phyloP scores from a whole-genome alignment of 1,284 basidiomycete genomes.

The Rhodotorula mucilaginosa region DNA sequence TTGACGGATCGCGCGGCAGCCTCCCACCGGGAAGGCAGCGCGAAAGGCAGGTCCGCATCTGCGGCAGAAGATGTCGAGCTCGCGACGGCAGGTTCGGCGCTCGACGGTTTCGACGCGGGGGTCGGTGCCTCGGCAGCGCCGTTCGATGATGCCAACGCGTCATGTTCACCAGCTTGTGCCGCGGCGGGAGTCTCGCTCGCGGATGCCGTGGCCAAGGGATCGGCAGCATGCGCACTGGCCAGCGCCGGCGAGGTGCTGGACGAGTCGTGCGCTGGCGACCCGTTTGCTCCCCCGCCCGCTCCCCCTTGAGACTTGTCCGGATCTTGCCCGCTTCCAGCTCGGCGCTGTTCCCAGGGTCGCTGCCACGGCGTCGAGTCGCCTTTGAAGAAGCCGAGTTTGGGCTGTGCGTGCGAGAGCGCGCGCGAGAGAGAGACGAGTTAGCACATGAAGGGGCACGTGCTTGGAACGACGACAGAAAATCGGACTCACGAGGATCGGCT shows the following conservation, averaged over 20 bases:
- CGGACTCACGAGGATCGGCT: constrained; percentile 28
- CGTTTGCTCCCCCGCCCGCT: not conserved
- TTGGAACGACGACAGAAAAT: no score
- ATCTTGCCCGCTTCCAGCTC: not conserved
- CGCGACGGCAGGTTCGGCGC: no score
- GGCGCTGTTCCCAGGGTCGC: constrained; percentile 33
- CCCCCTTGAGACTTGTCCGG: not conserved
- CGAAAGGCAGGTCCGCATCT: not conserved
- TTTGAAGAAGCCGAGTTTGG: constrained; percentile 26
- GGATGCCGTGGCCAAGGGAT: not conserved
- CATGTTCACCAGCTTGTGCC: not conserved
- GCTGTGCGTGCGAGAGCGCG: not conserved
- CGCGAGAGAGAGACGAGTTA: not conserved
- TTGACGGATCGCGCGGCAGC: not conserved
- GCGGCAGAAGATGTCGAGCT: not conserved
- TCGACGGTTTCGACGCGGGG: not conserved
- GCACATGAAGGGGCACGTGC: not conserved
- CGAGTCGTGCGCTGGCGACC: not conserved
- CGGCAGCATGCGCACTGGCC: no score
- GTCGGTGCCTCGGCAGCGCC: not conserved
- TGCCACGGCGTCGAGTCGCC: constrained; percentile 19
- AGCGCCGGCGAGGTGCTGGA: not conserved
- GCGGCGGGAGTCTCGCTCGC: not conserved
- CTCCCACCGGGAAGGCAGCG: not conserved
- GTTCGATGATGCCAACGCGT: not conserved